Evolutionary conservation across 202 grass and related monocot genomes (phyloP).

Genomic region (Zoysia matrella): DNA sequence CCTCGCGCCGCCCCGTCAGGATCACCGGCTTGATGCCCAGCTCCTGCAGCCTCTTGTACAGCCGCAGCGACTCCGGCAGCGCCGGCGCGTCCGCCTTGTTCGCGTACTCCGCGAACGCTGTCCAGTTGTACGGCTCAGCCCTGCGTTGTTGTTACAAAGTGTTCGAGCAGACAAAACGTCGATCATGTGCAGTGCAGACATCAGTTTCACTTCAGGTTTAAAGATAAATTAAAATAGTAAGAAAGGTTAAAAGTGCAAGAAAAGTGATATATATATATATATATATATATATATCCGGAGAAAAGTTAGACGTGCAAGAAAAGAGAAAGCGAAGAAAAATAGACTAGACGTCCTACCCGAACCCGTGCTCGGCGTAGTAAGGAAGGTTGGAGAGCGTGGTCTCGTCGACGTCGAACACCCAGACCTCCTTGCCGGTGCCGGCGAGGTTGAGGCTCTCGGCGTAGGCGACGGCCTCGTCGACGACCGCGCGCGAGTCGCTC

Average conservation of each 20-base stretch:
- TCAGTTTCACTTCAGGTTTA: background rate
- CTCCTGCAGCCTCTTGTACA: constrained; percentile 26
- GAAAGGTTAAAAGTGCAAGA: no score
- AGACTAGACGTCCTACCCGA: constrained; percentile 29
- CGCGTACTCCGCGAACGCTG: background rate
- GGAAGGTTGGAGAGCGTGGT: constrained; percentile 63
- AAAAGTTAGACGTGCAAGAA: no score
- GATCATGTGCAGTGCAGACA: background rate
- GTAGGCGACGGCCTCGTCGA: constrained; percentile 53
- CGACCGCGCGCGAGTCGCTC: constrained; percentile 43
- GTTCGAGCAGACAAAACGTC: background rate
- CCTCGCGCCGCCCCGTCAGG: constrained; percentile 37
- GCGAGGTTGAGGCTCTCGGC: constrained; percentile 19
- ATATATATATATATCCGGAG: no score
- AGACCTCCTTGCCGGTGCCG: constrained; percentile 49
- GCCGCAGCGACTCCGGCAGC: constrained; percentile 32
- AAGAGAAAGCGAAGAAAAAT: background rate
- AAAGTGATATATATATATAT: no score
- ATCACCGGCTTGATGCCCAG: constrained; percentile 53
- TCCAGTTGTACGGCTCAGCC: constrained; percentile 3
- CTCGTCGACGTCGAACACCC: constrained; percentile 75
- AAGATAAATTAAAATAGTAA: no score
- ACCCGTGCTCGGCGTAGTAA: constrained; percentile 59
- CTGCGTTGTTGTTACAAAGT: background rate
- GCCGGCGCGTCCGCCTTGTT: constrained; percentile 16